Percentiles rank a stretch among this genome's conserved stretches.
Conservation (phyloP, 495 filamentous ascomycete species). For the Penicillium paradoxum region DNA sequence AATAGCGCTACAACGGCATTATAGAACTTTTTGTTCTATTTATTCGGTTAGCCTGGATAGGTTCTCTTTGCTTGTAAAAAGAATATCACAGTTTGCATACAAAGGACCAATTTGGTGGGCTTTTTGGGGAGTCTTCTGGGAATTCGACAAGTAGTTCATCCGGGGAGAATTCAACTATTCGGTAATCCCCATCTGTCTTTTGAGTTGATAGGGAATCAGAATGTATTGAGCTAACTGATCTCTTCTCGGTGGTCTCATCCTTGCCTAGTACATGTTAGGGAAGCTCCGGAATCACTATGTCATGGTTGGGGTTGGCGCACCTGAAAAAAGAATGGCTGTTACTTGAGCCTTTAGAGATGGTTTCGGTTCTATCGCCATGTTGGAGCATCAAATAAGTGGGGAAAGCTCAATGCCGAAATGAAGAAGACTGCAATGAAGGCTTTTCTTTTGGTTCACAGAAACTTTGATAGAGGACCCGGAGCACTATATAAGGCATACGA, state of each 20-base stretch:
- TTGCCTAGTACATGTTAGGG: constrained; percentile 16
- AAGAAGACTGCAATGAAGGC: neutral
- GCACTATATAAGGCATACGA: constrained; percentile 13
- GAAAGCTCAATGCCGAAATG: neutral
- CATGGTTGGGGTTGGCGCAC: constrained; percentile 6
- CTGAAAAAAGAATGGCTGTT: constrained; percentile 8
- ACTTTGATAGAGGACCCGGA: neutral
- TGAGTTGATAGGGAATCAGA: neutral
- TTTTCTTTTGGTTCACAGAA: constrained; percentile 3
- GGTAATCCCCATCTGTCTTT: constrained; percentile 13
- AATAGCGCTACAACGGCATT: constrained; percentile 53
- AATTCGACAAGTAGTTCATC: constrained; percentile 31
- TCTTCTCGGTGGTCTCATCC: constrained; percentile 1
- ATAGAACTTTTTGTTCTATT: constrained; percentile 51
- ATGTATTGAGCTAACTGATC: constrained; percentile 6
- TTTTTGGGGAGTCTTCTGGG: constrained; percentile 18
- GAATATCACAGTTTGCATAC: constrained; percentile 16
- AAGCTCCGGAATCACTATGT: neutral
- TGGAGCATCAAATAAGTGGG: neutral
- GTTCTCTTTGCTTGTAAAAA: no score
- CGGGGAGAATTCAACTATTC: constrained; percentile 18
- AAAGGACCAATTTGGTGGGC: constrained; percentile 31
- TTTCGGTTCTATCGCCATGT: constrained; percentile 5
- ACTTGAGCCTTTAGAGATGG: constrained; percentile 6
- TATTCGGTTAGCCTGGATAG: constrained; percentile 8